Percentiles rank a stretch among this genome's conserved stretches.
Evolutionary conservation across 106 monocot species (phyloP).

Genomic region (Allium sativum): DNA sequence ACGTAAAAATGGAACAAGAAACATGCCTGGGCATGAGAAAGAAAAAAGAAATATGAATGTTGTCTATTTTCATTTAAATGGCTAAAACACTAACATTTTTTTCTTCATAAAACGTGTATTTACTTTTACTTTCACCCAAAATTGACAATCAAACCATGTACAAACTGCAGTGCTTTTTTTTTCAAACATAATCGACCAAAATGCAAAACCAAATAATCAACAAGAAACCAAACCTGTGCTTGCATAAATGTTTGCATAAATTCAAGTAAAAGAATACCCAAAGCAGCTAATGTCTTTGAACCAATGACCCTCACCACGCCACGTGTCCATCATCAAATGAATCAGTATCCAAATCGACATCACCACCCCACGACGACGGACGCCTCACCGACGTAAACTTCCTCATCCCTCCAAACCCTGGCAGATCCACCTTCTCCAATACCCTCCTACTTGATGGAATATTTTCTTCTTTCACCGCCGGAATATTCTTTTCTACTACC

Average conservation of each 20-base stretch:
- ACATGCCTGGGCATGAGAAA: no score
- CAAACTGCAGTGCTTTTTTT: no score
- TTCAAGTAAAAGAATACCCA: background rate
- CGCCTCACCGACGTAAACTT: slow-evolving; percentile 17
- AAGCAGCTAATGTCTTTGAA: background rate
- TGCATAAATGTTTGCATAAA: no score
- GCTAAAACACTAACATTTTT: no score
- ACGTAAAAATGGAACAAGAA: no score
- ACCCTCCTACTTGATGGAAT: background rate
- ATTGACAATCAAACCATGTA: background rate
- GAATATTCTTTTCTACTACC: background rate
- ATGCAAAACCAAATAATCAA: background rate
- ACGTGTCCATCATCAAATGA: slow-evolving; percentile 7
- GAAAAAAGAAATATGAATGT: no score
- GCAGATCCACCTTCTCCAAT: background rate
- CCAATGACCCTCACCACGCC: slow-evolving; percentile 4
- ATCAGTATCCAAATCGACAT: slow-evolving; percentile 10
- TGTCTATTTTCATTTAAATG: no score
- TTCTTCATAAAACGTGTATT: background rate
- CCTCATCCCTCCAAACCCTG: slow-evolving; percentile 17
- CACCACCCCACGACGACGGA: slow-evolving; percentile 36
- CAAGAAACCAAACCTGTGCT: background rate
- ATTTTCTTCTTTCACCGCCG: background rate
- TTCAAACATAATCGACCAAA: no score
- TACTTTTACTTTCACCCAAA: background rate